Conservation (phyloP, 345 rosid species). For the Populus alba region DNA sequence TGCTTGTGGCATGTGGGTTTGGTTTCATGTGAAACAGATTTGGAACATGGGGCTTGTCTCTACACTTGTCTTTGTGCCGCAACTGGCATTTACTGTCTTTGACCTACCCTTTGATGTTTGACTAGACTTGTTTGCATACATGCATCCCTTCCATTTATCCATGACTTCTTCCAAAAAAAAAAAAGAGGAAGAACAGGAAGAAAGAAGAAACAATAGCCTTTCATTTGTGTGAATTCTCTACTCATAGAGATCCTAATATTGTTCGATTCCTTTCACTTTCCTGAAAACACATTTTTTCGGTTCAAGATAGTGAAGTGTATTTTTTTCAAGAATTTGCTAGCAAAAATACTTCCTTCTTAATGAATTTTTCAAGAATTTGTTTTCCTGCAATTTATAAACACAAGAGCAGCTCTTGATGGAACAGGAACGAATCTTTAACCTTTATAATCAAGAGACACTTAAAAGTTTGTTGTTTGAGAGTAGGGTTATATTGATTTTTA, state of each 20-base stretch:
- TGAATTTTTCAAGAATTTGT: too few species aligned
- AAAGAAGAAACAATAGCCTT: not conserved
- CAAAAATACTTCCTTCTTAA: too few species aligned
- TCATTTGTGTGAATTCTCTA: not conserved
- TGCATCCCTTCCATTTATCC: not conserved
- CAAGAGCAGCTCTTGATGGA: not conserved
- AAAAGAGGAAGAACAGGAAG: too few species aligned
- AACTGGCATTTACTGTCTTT: constrained; percentile 23
- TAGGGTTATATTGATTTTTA: too few species aligned
- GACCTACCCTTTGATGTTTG: constrained; percentile 19
- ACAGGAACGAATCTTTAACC: not conserved
- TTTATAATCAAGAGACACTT: not conserved
- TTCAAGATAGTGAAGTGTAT: not conserved
- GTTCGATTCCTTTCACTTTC: not conserved
- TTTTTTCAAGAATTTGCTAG: too few species aligned
- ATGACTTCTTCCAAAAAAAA: not conserved
- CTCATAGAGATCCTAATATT: not conserved
- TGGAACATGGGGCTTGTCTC: constrained; percentile 14
- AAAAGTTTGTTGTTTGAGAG: too few species aligned
- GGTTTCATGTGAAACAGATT: not conserved
- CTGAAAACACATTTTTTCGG: not conserved
- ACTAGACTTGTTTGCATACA: not conserved
- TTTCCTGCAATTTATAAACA: not conserved
- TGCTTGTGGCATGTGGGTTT: not conserved
- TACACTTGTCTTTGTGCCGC: constrained; percentile 9